Evolutionary conservation across 495 filamentous ascomycete species (phyloP), one percentile per base, ranked within the genome.

Genomic region (Tuber borchii): DNA sequence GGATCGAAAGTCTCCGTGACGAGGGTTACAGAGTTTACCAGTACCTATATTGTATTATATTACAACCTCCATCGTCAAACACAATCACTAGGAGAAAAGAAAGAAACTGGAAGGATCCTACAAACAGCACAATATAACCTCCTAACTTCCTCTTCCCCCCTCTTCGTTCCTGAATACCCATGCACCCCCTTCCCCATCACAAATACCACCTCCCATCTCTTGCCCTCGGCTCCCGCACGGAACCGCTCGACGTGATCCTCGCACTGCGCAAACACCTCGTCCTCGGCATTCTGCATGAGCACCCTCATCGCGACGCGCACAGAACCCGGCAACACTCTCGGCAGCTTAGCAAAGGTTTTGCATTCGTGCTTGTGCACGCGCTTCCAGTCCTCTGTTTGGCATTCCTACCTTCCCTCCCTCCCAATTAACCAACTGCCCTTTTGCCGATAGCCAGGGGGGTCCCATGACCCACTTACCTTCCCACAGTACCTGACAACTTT

Each of bases 401-500:
- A 93, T 2, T 82, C 80, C 90, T 92, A 73, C 0, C 71, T 73
- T 31, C 26, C 56, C 56, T 34, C 56, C 56, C 0, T 14, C 10
- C 22, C 22, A 61, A 14, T n/a, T n/a, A 61, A 61, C 51, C n/a
- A 43, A 43, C 51, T n/a, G 8, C 5, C 34, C 48, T 74, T 69
- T 75, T 43, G 70, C 69, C 73, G 77, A 34, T 71, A 73, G 22
- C 83, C 26, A 70, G 77, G 51, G 34, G 79, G 76, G 71, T 82
- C 70, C 44, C 69, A 71, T 37, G 70, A 70, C 19, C 46, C 61
- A 84, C 86, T 71, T 78, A 91, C 90, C 86, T 88, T 89, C 70
- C 87, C 86, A 82, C 91, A 93, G 82, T 92, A 93, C 74, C 86
- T 87, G 0, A 90, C 87, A 19, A 87, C 84, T 71, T 85, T 87